These are phyloP conservation scores for Chaetomium cochliodes DNA, from an alignment of 495 filamentous ascomycete species.

Conservation along the genomic window DNA sequence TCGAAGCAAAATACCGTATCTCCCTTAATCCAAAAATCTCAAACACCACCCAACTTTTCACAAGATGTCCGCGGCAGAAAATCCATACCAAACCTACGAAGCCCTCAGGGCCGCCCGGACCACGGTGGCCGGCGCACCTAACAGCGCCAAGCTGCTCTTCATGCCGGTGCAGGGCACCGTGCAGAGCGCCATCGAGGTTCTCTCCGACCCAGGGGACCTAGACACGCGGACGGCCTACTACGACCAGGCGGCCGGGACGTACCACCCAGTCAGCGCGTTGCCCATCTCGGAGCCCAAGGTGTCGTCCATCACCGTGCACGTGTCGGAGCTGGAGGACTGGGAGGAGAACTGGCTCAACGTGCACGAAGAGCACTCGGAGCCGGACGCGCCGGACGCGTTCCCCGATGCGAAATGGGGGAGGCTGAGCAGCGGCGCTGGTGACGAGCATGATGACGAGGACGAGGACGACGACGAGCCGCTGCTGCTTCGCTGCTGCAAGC, in stretches of 20 bases:
- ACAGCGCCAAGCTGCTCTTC: slow-evolving; percentile 6
- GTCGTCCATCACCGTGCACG: slow-evolving; percentile 3
- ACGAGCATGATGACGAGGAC: background rate
- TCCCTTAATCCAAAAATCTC: background rate
- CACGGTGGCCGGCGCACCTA: background rate
- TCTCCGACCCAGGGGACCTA: background rate
- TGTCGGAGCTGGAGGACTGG: slow-evolving; percentile 1
- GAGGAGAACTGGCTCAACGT: slow-evolving; percentile 9
- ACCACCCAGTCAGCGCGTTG: background rate
- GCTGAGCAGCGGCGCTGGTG: background rate
- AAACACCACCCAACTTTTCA: background rate
- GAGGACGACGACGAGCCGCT: background rate
- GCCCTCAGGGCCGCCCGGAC: slow-evolving; percentile 1
- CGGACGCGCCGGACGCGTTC: background rate
- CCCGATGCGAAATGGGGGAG: background rate
- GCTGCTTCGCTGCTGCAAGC: background rate
- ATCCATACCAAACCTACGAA: background rate
- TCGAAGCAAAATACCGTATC: background rate
- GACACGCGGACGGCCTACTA: slow-evolving; percentile 1
- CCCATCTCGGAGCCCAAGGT: background rate
- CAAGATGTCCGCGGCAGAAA: slow-evolving; percentile 1
- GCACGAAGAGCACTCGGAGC: slow-evolving; percentile 3
- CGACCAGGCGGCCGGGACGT: background rate
- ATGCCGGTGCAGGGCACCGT: slow-evolving; percentile 1
- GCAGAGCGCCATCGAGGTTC: slow-evolving; percentile 6